These are phyloP conservation scores for Canna indica DNA, from an alignment of 176 grass and related monocot species.

Conservation along the genomic window DNA sequence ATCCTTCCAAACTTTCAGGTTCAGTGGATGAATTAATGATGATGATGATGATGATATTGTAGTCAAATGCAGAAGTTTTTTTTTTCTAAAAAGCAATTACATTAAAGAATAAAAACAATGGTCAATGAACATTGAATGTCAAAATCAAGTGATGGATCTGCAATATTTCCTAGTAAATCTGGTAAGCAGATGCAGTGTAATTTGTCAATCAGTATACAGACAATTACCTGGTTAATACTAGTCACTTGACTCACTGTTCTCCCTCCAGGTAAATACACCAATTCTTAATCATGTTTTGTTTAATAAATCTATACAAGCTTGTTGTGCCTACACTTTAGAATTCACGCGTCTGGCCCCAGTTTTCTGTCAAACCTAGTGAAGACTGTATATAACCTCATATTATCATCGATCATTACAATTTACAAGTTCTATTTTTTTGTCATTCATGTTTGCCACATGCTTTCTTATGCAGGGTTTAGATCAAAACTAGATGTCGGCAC, in stretches of 20 bases:
- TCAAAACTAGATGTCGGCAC: slow-evolving; percentile 83
- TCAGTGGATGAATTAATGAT: background rate
- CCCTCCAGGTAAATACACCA: background rate
- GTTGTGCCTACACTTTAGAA: background rate
- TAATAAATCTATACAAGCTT: background rate
- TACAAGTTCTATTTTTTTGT: slow-evolving; percentile 8
- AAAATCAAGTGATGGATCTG: no score
- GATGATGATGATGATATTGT: background rate
- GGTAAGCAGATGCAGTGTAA: background rate
- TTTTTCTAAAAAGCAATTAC: background rate
- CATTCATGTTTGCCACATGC: slow-evolving; percentile 18
- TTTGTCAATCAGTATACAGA: background rate
- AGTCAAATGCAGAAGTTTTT: background rate
- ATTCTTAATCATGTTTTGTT: background rate
- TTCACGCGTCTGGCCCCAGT: background rate
- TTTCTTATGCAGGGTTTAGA: slow-evolving; percentile 45
- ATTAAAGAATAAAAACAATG: background rate
- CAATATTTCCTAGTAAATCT: background rate
- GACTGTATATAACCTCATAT: background rate
- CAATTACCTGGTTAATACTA: background rate
- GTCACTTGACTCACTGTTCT: background rate
- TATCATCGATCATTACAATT: slow-evolving; percentile 8
- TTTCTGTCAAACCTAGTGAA: no score
- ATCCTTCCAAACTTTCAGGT: background rate
- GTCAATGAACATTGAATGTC: background rate